Base-by-base conservation (phyloP, 352 stramenopile genomes). In the Globisporangium nagaii region DNA sequence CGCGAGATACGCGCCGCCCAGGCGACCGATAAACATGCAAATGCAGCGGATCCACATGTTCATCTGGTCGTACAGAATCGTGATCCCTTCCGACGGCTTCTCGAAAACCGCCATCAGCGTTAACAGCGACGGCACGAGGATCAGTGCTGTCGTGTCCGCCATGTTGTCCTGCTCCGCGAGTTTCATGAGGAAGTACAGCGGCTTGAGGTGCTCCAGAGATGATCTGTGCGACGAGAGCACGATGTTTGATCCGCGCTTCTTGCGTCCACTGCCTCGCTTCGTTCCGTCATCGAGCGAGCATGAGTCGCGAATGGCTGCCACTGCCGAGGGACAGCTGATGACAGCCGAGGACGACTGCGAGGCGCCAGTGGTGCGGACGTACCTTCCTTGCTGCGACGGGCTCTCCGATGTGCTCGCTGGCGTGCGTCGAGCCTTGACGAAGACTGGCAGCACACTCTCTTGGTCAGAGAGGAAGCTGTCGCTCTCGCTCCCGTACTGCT, bases 151-250 rank as follows among this genome's bases (percentile, higher is more conserved):
- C 34, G 84, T 92, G 51, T 94, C 84, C 2, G 84, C 84, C 84
- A 94, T 94, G 44, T 92, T 92, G 62, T 94, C 84, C 63, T 94
- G 84, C 50, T 94, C 84, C 0, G 84, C 84, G 3, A 94, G 66
- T 43, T 94, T 94, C 81, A 94, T 94, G 12, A 92, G 65, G 60
- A 92, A 94, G 45, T 94, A 94, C 2, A 94, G 60, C 24, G 79
- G 81, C 20, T 73, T 68, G 46, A 94, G 50, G 22, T 85, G 65
- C 25, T 82, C 69, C 8, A 43, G 53, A 1, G 53, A 62, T 11
- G 49, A 48, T 7, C 42, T 41, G 34, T 42, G 42, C 32, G 43
- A 42, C 8, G 43, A 59, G 1, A 54, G 54, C 34, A 51, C 22
- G 4, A 54, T 19, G 22, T 41, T 53, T 5, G 34, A 11, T 5